Evolutionary conservation across 2,329 filamentous ascomycete species (phyloP).

Genomic region (Calycina herbarum): DNA sequence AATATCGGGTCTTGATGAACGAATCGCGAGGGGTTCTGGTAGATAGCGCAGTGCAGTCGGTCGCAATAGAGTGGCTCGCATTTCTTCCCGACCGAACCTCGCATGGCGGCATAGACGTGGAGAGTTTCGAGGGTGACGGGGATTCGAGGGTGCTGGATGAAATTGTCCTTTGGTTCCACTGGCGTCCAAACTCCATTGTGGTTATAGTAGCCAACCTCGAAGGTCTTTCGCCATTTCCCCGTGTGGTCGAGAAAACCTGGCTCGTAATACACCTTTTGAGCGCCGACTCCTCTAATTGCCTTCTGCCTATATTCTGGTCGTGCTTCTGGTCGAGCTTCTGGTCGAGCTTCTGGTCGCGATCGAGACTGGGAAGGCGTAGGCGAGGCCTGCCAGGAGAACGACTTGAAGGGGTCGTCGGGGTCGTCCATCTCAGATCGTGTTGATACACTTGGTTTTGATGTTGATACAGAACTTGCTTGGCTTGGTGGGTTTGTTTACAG

Average conservation of each 20-base stretch:
- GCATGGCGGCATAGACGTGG: conserved; percentile 24
- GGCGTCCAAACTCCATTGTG: background rate
- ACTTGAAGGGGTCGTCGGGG: background rate
- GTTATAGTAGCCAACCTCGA: background rate
- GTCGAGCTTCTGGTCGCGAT: too few relatives aligned
- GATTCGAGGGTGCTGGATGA: conserved; percentile 17
- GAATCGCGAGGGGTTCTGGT: conserved; percentile 13
- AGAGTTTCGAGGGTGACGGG: conserved; percentile 27
- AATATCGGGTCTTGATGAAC: background rate
- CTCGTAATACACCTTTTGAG: background rate
- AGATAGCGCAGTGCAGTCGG: conserved; percentile 20
- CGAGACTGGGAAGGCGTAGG: too few relatives aligned
- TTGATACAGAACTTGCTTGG: background rate
- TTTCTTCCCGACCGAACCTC: conserved; percentile 14
- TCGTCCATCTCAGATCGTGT: background rate
- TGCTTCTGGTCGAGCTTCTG: too few relatives aligned
- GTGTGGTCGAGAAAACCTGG: background rate
- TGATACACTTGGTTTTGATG: background rate
- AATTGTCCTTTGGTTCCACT: conserved; percentile 8
- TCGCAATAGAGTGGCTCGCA: conserved; percentile 19
- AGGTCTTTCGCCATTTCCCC: background rate
- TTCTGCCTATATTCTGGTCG: too few relatives aligned
- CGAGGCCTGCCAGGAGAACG: too few relatives aligned
- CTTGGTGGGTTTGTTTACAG: background rate
- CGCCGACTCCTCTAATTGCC: background rate